A percentile compares a stretch with the other conserved stretches of the same genome.
phyloP scores from a whole-genome alignment of 2,329 filamentous ascomycete species.

The Talaromyces verruculosus region DNA sequence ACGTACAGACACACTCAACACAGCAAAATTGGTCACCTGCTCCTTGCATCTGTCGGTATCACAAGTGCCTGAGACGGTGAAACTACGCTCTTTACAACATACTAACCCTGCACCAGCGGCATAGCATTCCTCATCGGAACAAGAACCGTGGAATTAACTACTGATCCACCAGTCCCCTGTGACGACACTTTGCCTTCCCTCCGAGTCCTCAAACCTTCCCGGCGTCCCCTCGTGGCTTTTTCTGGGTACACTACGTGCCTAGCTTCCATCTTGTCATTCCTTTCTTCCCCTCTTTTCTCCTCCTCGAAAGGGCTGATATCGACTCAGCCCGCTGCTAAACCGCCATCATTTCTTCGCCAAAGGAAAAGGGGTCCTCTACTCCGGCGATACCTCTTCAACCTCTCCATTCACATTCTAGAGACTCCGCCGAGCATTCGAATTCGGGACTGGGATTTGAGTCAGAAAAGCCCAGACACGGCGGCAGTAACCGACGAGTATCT shows the following conservation, averaged over 20 bases:
- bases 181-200: slow-evolving; percentile 8
- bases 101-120: slow-evolving; percentile 7
- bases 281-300: slow-evolving; percentile 9
- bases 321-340: slow-evolving; percentile 66
- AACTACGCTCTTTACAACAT: slow-evolving; percentile 10
- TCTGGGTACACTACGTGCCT: slow-evolving; percentile 14
- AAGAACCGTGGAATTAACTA: slow-evolving; percentile 11
- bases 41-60: slow-evolving; percentile 22
- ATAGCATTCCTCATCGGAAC: slow-evolving; percentile 11
- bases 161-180: slow-evolving; percentile 16
- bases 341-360: slow-evolving; percentile 82
- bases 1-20: slow-evolving; percentile 1
- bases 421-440: slow-evolving; percentile 38
- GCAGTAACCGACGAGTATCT: slow-evolving; percentile 52
- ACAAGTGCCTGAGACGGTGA: slow-evolving; percentile 22
- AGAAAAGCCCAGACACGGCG: slow-evolving; percentile 44
- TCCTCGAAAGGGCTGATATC: slow-evolving; percentile 62
- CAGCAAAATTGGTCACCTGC: slow-evolving; percentile 19
- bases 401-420: slow-evolving; percentile 48
- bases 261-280: background rate
- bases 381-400: slow-evolving; percentile 87
- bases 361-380: slow-evolving; percentile 59
- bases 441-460: slow-evolving; percentile 44
- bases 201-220: slow-evolving; percentile 6
- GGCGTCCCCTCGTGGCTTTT: slow-evolving; percentile 14